These are phyloP conservation scores for Capronia americana DNA, from an alignment of 2,329 filamentous ascomycete species.

Conservation along the genomic window DNA sequence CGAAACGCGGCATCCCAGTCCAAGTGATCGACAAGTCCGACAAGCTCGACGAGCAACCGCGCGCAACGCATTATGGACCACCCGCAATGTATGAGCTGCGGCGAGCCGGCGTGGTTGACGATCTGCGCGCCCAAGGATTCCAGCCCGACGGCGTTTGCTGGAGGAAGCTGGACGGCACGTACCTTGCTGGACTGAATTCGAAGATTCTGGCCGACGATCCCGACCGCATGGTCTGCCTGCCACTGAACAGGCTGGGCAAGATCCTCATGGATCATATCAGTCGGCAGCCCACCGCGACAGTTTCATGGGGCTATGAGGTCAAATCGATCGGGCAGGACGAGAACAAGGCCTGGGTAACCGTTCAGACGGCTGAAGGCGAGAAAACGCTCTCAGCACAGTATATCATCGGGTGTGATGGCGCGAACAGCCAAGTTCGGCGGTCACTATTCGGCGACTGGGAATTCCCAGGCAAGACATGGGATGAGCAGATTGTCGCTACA, in stretches of 20 bases:
- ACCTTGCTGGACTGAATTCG: slow-evolving; percentile 44
- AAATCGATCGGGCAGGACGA: slow-evolving; percentile 34
- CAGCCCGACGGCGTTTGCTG: slow-evolving; percentile 52
- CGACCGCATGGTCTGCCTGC: slow-evolving; percentile 52
- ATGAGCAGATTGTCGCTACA: slow-evolving; percentile 37
- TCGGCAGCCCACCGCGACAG: slow-evolving; percentile 43
- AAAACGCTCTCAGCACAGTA: slow-evolving; percentile 42
- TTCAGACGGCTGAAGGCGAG: slow-evolving; percentile 28
- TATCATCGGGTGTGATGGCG: slow-evolving; percentile 52
- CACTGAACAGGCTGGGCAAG: slow-evolving; percentile 52
- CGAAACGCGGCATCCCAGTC: slow-evolving; percentile 43
- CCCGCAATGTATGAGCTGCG: slow-evolving; percentile 64
- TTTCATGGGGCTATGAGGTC: slow-evolving; percentile 55
- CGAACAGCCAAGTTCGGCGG: slow-evolving; percentile 33
- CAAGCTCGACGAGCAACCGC: slow-evolving; percentile 64
- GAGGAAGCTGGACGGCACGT: slow-evolving; percentile 50
- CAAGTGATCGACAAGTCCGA: slow-evolving; percentile 59
- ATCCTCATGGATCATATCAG: slow-evolving; percentile 51
- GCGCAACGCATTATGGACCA: slow-evolving; percentile 68
- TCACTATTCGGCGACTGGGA: slow-evolving; percentile 29
- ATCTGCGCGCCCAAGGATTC: slow-evolving; percentile 54
- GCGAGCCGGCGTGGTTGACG: slow-evolving; percentile 64
- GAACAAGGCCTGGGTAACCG: slow-evolving; percentile 31
- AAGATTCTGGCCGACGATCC: slow-evolving; percentile 41
- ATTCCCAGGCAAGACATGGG: slow-evolving; percentile 36